Evolutionary conservation across 495 filamentous ascomycete species (phyloP), one percentile per base, ranked within the genome.

Genomic region (Oleoguttula mirabilis): DNA sequence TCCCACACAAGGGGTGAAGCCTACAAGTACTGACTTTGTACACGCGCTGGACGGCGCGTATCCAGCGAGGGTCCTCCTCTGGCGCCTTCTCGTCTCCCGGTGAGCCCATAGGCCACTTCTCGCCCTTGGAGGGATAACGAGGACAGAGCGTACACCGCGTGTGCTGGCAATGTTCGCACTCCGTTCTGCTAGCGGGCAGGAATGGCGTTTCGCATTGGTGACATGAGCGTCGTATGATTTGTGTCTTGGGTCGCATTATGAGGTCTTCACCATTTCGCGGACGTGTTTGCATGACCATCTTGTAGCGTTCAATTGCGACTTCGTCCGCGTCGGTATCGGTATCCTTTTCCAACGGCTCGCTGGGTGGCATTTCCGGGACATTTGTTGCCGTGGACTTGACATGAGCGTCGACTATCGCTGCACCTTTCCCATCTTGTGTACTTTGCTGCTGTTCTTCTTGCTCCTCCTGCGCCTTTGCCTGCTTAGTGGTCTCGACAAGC

Each of bases 101-200:
- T 59, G 85, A 88, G 16, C 82, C 84, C 51, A 81, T 71, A 0
- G 82, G 79, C 51, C 83, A 84, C 54, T 82, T 86, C 36, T 80
- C 64, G 39, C 73, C 71, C 58, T 84, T 84, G 20, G 79, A 59
- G 36, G 86, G 84, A 45, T 83, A 79, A 24, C 88, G 66, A 10
- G 84, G 87, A 62, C 88, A 94, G 44, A 71, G 73, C 48, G 75
- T 80, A 73, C 87, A 94, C 24, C 85, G 79, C 19, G 69, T 55
- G 62, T 95, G 87, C 30, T 67, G 66, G 59, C 88, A 95, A 43
- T 68, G 72, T 11, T 62, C 60, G 57, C 87, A 94, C 17, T 42
- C 35, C 22, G 49, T 50, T 25, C 46, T 34, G 10, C 45, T 41
- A 10, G 55, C 36, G 19, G 55, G 54, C 39, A 77, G 67, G 59